Base-by-base conservation (phyloP, 257 asterid species). In the Ilex asprella region DNA sequence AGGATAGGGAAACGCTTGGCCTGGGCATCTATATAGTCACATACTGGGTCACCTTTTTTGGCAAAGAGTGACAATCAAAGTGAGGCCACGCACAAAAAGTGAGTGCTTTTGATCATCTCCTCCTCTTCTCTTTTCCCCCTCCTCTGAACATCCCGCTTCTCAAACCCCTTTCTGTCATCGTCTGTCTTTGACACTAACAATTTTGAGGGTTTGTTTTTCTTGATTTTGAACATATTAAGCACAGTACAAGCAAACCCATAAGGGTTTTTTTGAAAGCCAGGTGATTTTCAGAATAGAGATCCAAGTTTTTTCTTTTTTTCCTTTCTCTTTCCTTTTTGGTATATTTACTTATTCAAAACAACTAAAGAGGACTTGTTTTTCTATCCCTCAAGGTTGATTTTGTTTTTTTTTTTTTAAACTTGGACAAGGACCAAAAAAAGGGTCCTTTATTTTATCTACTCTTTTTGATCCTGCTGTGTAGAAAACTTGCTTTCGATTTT, bases 201-300 rank as follows among this genome's bases (percentile, higher is more conserved):
- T 56, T 75, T 74, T 39, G 62, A 62, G 84, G 85, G 83, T 73
- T 70, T 70, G 83, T 60, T 74, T 76, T 78, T 68, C 58, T 79
- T 76, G 60, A 60, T 66, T 64, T 78, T 51, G 65, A 59, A 65
- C 62, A 39, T 39, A 60, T 55, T 53, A 3, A 55, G 14, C 57
- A 16, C 15, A 57, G 14, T 41, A 44, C 57, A 75, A 61, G 12
- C 75, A 72, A 69, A 51, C 79, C 78, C 69, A 7, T 30, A 67
- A 67, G 66, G 70, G 58, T 73, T 57, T 60, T 75, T 21, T 78
- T 76, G 96, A 80, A 86, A 86, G 93, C 84, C 27, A 21, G 90
- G 80, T 88, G 95, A 80, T 93, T 66, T 89, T 84, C 97, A 84
- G 97, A 86, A 82, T 56, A 81, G 97, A 52, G 96, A 81, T 88